phyloP scores from a whole-genome alignment of 1,139 yeast genomes.

The Kurtzmaniella quercitrusa region DNA sequence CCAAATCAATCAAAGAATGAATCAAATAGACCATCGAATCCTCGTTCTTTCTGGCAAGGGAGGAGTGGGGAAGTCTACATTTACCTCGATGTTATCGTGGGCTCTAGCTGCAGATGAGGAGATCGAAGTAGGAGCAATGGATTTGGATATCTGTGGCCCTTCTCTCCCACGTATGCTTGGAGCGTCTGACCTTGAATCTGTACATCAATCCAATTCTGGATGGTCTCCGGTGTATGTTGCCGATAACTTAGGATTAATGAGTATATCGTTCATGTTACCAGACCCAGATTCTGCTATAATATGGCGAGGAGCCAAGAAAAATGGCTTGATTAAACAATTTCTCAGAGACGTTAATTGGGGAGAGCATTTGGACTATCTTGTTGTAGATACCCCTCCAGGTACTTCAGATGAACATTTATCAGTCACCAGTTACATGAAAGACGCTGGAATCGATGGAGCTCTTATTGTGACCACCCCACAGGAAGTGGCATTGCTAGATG shows the following conservation, averaged over 20 bases:
- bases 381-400: slow-evolving; percentile 98
- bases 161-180: slow-evolving; percentile 95
- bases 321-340: slow-evolving; percentile 88
- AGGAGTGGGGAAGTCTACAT: slow-evolving; percentile 97
- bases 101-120: slow-evolving; percentile 89
- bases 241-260: slow-evolving; percentile 92
- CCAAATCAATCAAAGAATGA: slow-evolving; percentile 62
- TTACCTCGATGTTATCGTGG: slow-evolving; percentile 93
- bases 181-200: slow-evolving; percentile 68
- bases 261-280: slow-evolving; percentile 93
- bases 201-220: slow-evolving; percentile 87
- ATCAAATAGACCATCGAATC: slow-evolving; percentile 73
- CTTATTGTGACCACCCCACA: slow-evolving; percentile 95
- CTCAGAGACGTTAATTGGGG: slow-evolving; percentile 97
- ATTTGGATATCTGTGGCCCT: slow-evolving; percentile 96
- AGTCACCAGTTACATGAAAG: slow-evolving; percentile 82
- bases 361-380: slow-evolving; percentile 70
- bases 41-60: slow-evolving; percentile 93
- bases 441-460: slow-evolving; percentile 93
- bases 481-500: slow-evolving; percentile 92
- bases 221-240: slow-evolving; percentile 97
- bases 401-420: slow-evolving; percentile 96
- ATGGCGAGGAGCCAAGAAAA: slow-evolving; percentile 96
- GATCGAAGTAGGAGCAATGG: slow-evolving; percentile 92
- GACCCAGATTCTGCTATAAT: slow-evolving; percentile 90